phyloP scores from a whole-genome alignment of 495 filamentous ascomycete genomes.

The Penicillium silybi region DNA sequence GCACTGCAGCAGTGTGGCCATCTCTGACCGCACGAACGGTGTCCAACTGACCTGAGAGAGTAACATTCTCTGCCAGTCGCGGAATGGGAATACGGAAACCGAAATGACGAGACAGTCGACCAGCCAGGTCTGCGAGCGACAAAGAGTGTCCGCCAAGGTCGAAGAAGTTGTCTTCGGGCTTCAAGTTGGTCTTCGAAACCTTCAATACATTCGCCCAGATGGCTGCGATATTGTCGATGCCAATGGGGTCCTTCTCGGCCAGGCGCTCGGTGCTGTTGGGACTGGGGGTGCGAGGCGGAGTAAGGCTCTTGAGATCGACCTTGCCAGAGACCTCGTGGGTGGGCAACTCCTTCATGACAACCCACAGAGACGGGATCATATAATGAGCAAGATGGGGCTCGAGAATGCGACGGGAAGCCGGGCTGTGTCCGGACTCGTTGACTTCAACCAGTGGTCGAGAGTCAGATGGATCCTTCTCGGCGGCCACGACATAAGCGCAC shows the following conservation, averaged over 20 bases:
- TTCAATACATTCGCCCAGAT: constrained; percentile 60
- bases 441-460: constrained; percentile 53
- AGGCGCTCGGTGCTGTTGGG: constrained; percentile 36
- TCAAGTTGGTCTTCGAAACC: constrained; percentile 47
- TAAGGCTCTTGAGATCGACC: constrained; percentile 59
- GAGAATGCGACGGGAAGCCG: constrained; percentile 51
- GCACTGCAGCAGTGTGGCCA: constrained; percentile 61
- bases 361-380: constrained; percentile 68
- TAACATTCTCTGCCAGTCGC: constrained; percentile 58
- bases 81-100: constrained; percentile 60
- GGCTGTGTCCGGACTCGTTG: constrained; percentile 57
- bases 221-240: constrained; percentile 50
- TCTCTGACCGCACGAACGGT: constrained; percentile 56
- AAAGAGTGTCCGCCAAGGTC: constrained; percentile 68
- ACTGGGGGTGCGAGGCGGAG: constrained; percentile 43
- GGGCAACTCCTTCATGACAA: constrained; percentile 55
- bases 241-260: constrained; percentile 47
- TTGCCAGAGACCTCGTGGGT: constrained; percentile 67
- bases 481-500: constrained; percentile 60
- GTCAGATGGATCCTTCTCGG: constrained; percentile 47
- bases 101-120: constrained; percentile 52
- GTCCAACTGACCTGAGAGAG: constrained; percentile 57
- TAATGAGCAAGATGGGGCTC: constrained; percentile 60
- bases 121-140: constrained; percentile 61
- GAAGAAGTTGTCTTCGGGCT: constrained; percentile 63